Evolutionary conservation across 2,329 filamentous ascomycete species (phyloP).

Genomic region (Grosmannia huntii): DNA sequence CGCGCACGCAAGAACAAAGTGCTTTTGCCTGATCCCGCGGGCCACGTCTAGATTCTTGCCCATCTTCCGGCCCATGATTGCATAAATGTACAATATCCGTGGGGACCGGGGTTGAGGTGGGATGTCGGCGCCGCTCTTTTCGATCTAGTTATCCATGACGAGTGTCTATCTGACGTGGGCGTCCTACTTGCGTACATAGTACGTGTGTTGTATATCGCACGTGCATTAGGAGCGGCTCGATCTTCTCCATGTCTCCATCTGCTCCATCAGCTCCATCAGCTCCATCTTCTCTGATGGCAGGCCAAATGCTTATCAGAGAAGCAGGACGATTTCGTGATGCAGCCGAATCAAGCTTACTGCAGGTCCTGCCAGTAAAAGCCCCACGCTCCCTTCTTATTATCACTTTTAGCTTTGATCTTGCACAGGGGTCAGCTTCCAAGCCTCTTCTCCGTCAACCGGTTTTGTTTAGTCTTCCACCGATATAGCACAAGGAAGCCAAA

Average conservation of each 20-base stretch:
- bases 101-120: background rate
- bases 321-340: background rate
- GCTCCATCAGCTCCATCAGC: background rate
- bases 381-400: background rate
- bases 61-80: background rate
- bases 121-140: background rate
- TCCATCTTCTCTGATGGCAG: background rate
- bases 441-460: background rate
- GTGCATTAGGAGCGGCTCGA: too few species aligned
- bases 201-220: too few species aligned
- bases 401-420: background rate
- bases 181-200: too few species aligned
- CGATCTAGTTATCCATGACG: background rate
- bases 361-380: background rate
- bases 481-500: background rate
- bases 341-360: background rate
- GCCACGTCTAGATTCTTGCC: too few species aligned
- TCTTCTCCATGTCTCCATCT: background rate
- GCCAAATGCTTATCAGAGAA: too few species aligned
- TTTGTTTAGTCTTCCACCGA: background rate
- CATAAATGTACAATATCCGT: background rate
- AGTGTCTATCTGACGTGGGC: too few species aligned
- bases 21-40: too few species aligned
- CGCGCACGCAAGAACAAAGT: too few species aligned
- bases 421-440: background rate